A percentile compares a stretch with the other conserved stretches of the same genome.
These are phyloP conservation scores for Rhizopus stolonifer DNA, from an alignment of 371 early-diverging fungal species.

Conservation along the genomic window DNA sequence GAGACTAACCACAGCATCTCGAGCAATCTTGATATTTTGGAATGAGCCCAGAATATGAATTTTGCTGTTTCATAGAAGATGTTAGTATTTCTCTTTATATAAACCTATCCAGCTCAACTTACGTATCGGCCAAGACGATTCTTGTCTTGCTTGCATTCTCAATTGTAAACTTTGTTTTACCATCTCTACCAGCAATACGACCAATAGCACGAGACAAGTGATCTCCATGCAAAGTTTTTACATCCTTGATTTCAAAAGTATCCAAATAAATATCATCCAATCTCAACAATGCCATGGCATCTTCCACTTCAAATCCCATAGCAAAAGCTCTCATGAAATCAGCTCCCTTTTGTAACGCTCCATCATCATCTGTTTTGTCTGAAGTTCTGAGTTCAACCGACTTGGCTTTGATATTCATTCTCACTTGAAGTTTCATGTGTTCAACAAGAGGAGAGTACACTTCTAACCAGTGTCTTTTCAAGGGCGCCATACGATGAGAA, in stretches of 20 bases:
- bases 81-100: not conserved
- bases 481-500: slow-evolving; percentile 86
- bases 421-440: slow-evolving; percentile 94
- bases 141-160: slow-evolving; percentile 92
- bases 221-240: slow-evolving; percentile 94
- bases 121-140: slow-evolving; percentile 97
- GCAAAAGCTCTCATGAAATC: slow-evolving; percentile 95
- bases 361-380: slow-evolving; percentile 79
- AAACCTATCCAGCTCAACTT: too few species aligned
- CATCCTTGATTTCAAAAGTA: slow-evolving; percentile 98
- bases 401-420: slow-evolving; percentile 91
- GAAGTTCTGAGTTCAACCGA: slow-evolving; percentile 91
- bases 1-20: slow-evolving; percentile 93
- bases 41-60: slow-evolving; percentile 97
- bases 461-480: slow-evolving; percentile 96
- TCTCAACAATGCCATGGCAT: slow-evolving; percentile 92
- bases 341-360: slow-evolving; percentile 91
- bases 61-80: slow-evolving; percentile 49
- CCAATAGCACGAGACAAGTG: slow-evolving; percentile 98
- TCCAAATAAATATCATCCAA: slow-evolving; percentile 96
- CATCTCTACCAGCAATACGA: slow-evolving; percentile 98
- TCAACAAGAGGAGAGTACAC: slow-evolving; percentile 99
- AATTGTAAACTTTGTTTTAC: slow-evolving; percentile 97
- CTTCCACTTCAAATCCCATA: slow-evolving; percentile 92
- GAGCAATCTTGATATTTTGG: slow-evolving; percentile 97